These are phyloP conservation scores for Lachnellula subtilissima DNA, from an alignment of 2,329 filamentous ascomycete genomes.

Conservation along the genomic window DNA sequence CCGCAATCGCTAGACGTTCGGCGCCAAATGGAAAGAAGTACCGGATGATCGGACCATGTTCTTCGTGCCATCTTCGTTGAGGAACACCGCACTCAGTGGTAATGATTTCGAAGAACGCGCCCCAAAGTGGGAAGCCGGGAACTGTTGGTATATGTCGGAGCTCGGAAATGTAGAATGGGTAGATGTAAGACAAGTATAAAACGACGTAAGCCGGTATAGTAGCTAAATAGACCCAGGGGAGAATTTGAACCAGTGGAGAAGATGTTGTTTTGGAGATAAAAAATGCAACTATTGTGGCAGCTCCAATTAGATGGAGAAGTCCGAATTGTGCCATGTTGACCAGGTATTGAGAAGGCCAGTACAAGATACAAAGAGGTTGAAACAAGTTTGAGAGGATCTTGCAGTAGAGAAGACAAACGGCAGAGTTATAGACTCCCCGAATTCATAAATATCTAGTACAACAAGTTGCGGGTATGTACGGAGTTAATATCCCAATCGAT, in stretches of 20 bases:
- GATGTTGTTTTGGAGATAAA: conserved; percentile 17
- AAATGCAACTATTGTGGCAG: conserved; percentile 10
- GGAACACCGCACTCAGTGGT: conserved; percentile 38
- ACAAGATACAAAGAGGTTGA: background rate
- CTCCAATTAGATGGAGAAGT: conserved; percentile 9
- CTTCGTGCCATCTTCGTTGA: conserved; percentile 39
- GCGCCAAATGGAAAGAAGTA: conserved; percentile 44
- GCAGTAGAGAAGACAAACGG: too few relatives aligned
- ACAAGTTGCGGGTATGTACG: too few relatives aligned
- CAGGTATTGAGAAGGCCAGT: background rate
- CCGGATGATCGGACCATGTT: conserved; percentile 39
- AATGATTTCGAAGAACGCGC: conserved; percentile 40
- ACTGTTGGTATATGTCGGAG: conserved; percentile 41
- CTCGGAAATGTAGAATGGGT: conserved; percentile 39
- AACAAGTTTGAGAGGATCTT: too few relatives aligned
- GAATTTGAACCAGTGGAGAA: conserved; percentile 9
- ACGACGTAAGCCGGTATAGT: conserved; percentile 29
- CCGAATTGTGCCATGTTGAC: conserved; percentile 7
- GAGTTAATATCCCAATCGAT: too few relatives aligned
- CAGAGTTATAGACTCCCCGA: too few relatives aligned
- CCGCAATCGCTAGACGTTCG: conserved; percentile 40
- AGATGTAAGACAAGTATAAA: conserved; percentile 36
- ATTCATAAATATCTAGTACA: too few relatives aligned
- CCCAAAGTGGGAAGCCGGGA: conserved; percentile 38
- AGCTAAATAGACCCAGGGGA: conserved; percentile 14